phyloP scores from a whole-genome alignment of 805 yeast species.

The Scheffersomyces ergatensis region DNA sequence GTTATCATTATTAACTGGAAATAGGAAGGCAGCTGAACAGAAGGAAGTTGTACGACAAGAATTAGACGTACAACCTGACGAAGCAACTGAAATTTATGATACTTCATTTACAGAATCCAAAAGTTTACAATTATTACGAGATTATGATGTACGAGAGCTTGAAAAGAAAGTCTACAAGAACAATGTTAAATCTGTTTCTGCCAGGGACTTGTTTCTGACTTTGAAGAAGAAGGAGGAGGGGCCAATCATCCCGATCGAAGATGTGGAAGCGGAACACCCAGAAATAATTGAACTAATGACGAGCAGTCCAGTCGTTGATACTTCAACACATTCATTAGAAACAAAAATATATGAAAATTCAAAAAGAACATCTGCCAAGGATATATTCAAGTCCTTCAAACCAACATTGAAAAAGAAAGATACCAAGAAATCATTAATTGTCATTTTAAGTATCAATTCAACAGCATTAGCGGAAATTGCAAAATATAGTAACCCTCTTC shows the following conservation, averaged over 20 bases:
- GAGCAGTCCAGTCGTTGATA: neutral
- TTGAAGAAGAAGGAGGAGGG: neutral
- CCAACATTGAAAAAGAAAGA: slow-evolving; percentile 2
- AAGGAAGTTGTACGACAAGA: neutral
- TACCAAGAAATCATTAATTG: slow-evolving; percentile 3
- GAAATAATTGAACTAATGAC: slow-evolving; percentile 1
- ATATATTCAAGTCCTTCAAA: slow-evolving; percentile 52
- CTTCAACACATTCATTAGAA: slow-evolving; percentile 18
- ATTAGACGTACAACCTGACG: neutral
- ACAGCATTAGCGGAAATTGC: slow-evolving; percentile 22
- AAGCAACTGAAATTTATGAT: slow-evolving; percentile 5
- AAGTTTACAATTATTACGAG: slow-evolving; percentile 11
- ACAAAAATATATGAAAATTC: slow-evolving; percentile 15
- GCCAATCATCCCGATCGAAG: neutral
- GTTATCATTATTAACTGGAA: slow-evolving; percentile 2
- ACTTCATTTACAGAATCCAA: slow-evolving; percentile 10
- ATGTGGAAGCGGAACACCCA: neutral
- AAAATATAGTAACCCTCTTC: slow-evolving; percentile 25
- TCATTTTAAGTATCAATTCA: slow-evolving; percentile 22
- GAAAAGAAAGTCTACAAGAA: slow-evolving; percentile 18
- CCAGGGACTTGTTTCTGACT: slow-evolving; percentile 15
- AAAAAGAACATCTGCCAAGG: slow-evolving; percentile 30
- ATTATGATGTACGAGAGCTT: slow-evolving; percentile 17
- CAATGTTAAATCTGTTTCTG: slow-evolving; percentile 14
- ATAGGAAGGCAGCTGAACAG: slow-evolving; percentile 1